Evolutionary conservation across 202 grass and related monocot species (phyloP).

Genomic region (Setaria italica): DNA sequence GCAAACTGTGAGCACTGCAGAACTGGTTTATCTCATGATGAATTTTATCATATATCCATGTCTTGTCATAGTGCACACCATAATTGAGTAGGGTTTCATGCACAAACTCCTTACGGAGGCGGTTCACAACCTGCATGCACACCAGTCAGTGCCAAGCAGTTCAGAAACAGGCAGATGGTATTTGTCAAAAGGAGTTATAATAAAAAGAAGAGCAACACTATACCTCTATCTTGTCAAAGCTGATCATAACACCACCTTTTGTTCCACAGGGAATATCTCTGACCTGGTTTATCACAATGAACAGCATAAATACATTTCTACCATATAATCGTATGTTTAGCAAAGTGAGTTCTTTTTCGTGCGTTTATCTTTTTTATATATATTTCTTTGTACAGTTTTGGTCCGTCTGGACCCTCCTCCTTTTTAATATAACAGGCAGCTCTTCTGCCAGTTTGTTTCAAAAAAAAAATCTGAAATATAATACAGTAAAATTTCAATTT

Average conservation of each 20-base stretch:
- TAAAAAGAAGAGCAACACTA: conserved; percentile 10
- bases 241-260: conserved; percentile 99
- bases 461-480: not conserved
- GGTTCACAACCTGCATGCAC: conserved; percentile 79
- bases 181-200: conserved; percentile 16
- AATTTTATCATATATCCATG: conserved; percentile 99
- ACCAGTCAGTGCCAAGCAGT: conserved; percentile 25
- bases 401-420: too few species aligned
- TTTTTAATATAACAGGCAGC: too few species aligned
- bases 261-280: conserved; percentile 99
- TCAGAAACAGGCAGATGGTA: conserved; percentile 23
- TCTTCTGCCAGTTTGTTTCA: too few species aligned
- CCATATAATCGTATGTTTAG: conserved; percentile 6
- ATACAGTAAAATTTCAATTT: conserved; percentile 7
- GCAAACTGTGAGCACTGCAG: conserved; percentile 93
- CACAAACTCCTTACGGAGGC: conserved; percentile 88
- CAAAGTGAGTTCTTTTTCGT: not conserved
- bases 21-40: conserved; percentile 99
- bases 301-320: conserved; percentile 27
- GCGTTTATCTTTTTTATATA: too few species aligned
- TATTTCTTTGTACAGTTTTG: too few species aligned
- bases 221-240: conserved; percentile 99
- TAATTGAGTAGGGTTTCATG: conserved; percentile 94
- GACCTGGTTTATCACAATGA: conserved; percentile 61
- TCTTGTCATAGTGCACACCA: conserved; percentile 97